A percentile compares a stretch with the other conserved stretches of the same genome.
Evolutionary conservation across 2,329 filamentous ascomycete genomes (phyloP).

Genomic region (Kalaharituber pfeilii): DNA sequence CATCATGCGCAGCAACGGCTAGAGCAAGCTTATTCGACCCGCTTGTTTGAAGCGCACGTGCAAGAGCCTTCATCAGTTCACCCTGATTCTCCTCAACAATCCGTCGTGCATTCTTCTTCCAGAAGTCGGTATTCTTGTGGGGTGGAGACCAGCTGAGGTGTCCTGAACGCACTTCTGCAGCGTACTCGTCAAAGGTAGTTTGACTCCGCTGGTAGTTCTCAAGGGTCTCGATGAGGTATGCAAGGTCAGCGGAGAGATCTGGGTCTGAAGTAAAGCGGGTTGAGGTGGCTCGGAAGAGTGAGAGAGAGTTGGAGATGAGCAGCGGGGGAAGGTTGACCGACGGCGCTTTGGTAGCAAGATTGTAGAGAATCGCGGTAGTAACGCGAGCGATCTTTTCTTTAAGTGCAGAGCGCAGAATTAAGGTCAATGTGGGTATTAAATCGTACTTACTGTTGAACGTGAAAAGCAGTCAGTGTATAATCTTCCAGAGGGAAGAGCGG

Average conservation of each 20-base stretch:
- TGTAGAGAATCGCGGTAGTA: conserved; percentile 73
- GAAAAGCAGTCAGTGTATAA: conserved; percentile 20
- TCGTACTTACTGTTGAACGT: conserved; percentile 79
- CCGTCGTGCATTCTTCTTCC: conserved; percentile 75
- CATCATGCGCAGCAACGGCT: conserved; percentile 82
- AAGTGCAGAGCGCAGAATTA: conserved; percentile 75
- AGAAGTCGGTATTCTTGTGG: conserved; percentile 72
- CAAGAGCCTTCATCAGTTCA: conserved; percentile 59
- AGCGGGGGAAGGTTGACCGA: conserved; percentile 59
- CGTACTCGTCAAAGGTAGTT: conserved; percentile 74
- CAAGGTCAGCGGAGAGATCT: conserved; percentile 34
- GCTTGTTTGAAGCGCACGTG: conserved; percentile 49
- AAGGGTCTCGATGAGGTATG: conserved; percentile 32
- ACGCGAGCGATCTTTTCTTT: conserved; percentile 97
- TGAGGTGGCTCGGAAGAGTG: conserved; percentile 44
- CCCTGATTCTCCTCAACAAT: conserved; percentile 74
- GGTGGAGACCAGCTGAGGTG: conserved; percentile 87
- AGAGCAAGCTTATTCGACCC: conserved; percentile 53
- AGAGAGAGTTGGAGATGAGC: conserved; percentile 64
- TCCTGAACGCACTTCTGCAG: conserved; percentile 67
- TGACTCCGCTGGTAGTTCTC: conserved; percentile 31
- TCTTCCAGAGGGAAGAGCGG: conserved; percentile 2
- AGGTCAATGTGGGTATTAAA: conserved; percentile 77
- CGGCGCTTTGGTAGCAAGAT: conserved; percentile 60
- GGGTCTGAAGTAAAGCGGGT: conserved; percentile 42